A percentile compares a stretch with the other conserved stretches of the same genome.
Conservation (phyloP, 1,139 yeast genomes). For the Candida sp. region DNA sequence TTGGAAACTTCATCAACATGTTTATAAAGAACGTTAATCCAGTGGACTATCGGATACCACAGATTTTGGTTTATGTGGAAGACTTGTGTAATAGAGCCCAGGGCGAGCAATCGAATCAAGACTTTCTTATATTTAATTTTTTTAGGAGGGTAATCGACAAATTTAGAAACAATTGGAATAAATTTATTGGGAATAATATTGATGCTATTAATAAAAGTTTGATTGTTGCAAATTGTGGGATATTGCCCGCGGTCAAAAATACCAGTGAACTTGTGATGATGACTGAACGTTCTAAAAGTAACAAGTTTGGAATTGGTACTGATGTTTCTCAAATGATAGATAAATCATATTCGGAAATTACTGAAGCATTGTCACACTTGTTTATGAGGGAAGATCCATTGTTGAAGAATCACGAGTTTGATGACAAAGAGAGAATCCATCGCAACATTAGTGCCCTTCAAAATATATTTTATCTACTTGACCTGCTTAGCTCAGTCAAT, state of each 20-base stretch:
- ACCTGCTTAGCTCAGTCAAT: slow-evolving; percentile 37
- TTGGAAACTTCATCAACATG: slow-evolving; percentile 44
- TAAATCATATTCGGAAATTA: slow-evolving; percentile 36
- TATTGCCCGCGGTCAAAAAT: slow-evolving; percentile 32
- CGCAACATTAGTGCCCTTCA: slow-evolving; percentile 60
- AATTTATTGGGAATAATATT: slow-evolving; percentile 53
- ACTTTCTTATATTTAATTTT: slow-evolving; percentile 51
- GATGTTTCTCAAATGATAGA: slow-evolving; percentile 34
- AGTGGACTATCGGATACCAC: slow-evolving; percentile 33
- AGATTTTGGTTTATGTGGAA: slow-evolving; percentile 38
- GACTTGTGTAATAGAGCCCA: slow-evolving; percentile 26
- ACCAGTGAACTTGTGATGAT: slow-evolving; percentile 29
- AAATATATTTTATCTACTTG: slow-evolving; percentile 58
- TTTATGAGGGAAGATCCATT: slow-evolving; percentile 43
- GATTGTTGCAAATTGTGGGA: slow-evolving; percentile 40
- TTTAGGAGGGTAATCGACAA: slow-evolving; percentile 53
- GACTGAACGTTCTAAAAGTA: slow-evolving; percentile 31
- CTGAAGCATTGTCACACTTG: slow-evolving; percentile 33
- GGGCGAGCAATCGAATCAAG: slow-evolving; percentile 58
- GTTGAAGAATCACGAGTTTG: slow-evolving; percentile 42
- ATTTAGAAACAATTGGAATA: slow-evolving; percentile 45
- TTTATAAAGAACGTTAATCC: slow-evolving; percentile 38
- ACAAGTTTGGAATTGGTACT: slow-evolving; percentile 19
- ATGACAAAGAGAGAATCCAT: slow-evolving; percentile 56
- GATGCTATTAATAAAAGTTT: slow-evolving; percentile 50